Evolutionary conservation across 805 yeast genomes (phyloP).

Genomic region (Kluyveromyces starmeri): DNA sequence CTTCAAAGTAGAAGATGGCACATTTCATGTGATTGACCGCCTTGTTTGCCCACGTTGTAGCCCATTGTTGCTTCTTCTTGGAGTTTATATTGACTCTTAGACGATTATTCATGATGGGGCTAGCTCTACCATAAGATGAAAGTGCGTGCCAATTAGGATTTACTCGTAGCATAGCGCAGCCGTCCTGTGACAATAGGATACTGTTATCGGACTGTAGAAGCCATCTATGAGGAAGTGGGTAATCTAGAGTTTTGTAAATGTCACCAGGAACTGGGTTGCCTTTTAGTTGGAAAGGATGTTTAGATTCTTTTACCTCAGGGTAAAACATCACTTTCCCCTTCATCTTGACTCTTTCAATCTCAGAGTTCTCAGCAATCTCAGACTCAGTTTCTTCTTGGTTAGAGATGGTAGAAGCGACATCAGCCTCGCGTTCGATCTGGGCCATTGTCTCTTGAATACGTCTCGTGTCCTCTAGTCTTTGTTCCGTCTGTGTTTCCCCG

Average conservation of each 20-base stretch:
- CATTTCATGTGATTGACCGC: constrained; percentile 15
- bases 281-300: constrained; percentile 11
- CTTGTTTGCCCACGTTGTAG: constrained; percentile 24
- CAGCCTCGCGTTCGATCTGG: too few species aligned
- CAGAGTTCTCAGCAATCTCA: constrained; percentile 10
- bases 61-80: constrained; percentile 18
- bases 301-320: constrained; percentile 11
- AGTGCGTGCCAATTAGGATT: constrained; percentile 23
- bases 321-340: constrained; percentile 7
- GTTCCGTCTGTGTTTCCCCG: too few species aligned
- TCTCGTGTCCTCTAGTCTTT: too few species aligned
- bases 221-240: constrained; percentile 26
- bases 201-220: constrained; percentile 18
- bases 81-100: constrained; percentile 14
- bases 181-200: constrained; percentile 22
- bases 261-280: constrained; percentile 16
- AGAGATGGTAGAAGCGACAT: too few species aligned
- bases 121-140: constrained; percentile 15
- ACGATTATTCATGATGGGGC: constrained; percentile 15
- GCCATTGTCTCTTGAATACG: neutral
- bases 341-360: neutral
- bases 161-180: constrained; percentile 17
- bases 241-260: constrained; percentile 21
- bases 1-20: constrained; percentile 26
- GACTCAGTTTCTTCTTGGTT: constrained; percentile 10